A percentile compares a stretch with the other conserved stretches of the same genome.
Conservation (phyloP, 495 filamentous ascomycete genomes). For the Pyrenopolyporus hunteri region DNA sequence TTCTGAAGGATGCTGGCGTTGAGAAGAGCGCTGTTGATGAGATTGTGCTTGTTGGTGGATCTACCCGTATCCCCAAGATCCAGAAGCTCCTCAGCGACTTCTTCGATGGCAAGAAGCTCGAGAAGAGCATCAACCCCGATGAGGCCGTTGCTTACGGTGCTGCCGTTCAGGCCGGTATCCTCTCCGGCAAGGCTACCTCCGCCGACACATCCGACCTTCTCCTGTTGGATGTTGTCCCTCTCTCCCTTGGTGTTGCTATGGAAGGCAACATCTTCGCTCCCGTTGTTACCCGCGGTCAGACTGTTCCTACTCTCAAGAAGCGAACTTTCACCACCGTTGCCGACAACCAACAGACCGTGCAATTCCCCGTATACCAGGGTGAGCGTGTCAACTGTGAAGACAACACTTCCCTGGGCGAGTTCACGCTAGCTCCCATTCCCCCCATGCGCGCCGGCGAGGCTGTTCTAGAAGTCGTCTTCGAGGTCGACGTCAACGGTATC, state of each 20-base stretch:
- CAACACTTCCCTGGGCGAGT: slow-evolving; percentile 98
- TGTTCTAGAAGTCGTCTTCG: slow-evolving; percentile 97
- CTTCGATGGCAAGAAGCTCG: slow-evolving; percentile 99
- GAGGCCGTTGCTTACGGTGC: slow-evolving; percentile 99
- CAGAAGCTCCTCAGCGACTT: slow-evolving; percentile 98
- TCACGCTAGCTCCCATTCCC: slow-evolving; percentile 95
- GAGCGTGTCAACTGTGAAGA: slow-evolving; percentile 99
- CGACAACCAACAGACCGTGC: slow-evolving; percentile 94
- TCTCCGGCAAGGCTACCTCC: slow-evolving; percentile 94
- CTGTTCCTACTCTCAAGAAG: slow-evolving; percentile 95
- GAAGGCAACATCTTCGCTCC: slow-evolving; percentile 99
- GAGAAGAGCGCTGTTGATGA: slow-evolving; percentile 96
- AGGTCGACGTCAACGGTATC: slow-evolving; percentile 99
- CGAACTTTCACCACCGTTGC: slow-evolving; percentile 96
- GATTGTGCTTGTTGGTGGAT: slow-evolving; percentile 98
- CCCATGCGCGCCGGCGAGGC: slow-evolving; percentile 98
- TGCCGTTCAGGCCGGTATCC: slow-evolving; percentile 97
- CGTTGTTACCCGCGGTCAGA: slow-evolving; percentile 89
- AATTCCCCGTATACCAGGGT: slow-evolving; percentile 98
- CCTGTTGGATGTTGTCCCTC: slow-evolving; percentile 93
- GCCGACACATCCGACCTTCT: slow-evolving; percentile 96
- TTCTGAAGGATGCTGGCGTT: slow-evolving; percentile 93
- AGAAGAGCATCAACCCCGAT: slow-evolving; percentile 99
- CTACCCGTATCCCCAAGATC: slow-evolving; percentile 98
- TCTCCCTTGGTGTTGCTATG: slow-evolving; percentile 99